phyloP scores from a whole-genome alignment of 129 eudicot species.

The Flaveria brownii region DNA sequence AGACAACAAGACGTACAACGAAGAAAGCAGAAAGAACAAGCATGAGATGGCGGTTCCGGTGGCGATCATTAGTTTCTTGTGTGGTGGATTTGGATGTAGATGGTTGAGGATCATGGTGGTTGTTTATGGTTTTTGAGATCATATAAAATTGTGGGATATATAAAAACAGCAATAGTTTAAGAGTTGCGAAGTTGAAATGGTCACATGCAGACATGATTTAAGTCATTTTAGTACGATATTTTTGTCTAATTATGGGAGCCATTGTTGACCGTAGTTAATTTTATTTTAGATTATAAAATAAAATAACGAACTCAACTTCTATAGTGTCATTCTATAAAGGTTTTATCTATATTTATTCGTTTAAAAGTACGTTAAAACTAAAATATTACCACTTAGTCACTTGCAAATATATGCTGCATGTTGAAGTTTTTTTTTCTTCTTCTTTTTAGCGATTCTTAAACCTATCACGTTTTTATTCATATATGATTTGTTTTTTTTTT shows the following conservation, averaged over 20 bases:
- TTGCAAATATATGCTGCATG: too few relatives aligned
- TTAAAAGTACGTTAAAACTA: neutral
- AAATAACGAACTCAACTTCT: neutral
- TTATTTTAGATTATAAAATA: conserved; percentile 7
- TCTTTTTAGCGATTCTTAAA: too few relatives aligned
- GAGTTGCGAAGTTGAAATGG: conserved; percentile 1
- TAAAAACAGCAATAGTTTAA: conserved; percentile 29
- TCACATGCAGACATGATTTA: conserved; percentile 12
- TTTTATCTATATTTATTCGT: neutral
- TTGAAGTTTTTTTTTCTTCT: too few relatives aligned
- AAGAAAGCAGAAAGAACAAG: conserved; percentile 40
- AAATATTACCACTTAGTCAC: too few relatives aligned
- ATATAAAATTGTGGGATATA: conserved; percentile 45
- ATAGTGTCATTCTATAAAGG: neutral
- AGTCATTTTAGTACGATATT: neutral
- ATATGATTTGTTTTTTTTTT: too few relatives aligned
- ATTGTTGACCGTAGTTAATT: conserved; percentile 31
- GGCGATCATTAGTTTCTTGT: conserved; percentile 15
- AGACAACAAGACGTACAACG: conserved; percentile 37
- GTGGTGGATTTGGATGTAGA: conserved; percentile 5
- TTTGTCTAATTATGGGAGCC: conserved; percentile 25
- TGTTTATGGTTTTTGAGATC: conserved; percentile 40
- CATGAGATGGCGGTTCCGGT: conserved; percentile 30
- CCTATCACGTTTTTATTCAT: too few relatives aligned
- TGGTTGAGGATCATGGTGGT: conserved; percentile 4